A percentile compares a stretch with the other conserved stretches of the same genome.
Evolutionary conservation across 2,329 filamentous ascomycete species (phyloP).

Genomic region (Tympanopsis confertula): DNA sequence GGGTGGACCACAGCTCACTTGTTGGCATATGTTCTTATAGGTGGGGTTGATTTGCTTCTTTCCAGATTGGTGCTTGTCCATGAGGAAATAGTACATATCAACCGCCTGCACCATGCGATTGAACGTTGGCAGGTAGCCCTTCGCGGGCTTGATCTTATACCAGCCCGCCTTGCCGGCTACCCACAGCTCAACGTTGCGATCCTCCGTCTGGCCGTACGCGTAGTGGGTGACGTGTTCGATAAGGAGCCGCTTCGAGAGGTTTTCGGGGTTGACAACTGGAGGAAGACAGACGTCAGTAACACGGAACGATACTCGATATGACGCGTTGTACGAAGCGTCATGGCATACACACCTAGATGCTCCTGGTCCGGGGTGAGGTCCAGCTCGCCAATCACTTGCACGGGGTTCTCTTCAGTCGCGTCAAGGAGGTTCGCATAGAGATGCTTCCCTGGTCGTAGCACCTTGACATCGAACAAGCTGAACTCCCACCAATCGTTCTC

Average conservation of each 20-base stretch:
- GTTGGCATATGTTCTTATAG: too few relatives aligned
- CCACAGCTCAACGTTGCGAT: slow-evolving; percentile 46
- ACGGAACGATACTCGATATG: too few relatives aligned
- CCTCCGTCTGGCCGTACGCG: slow-evolving; percentile 35
- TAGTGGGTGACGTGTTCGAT: slow-evolving; percentile 34
- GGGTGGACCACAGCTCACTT: slow-evolving; percentile 1
- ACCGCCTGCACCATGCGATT: slow-evolving; percentile 46
- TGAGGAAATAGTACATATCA: slow-evolving; percentile 46
- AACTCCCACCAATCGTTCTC: slow-evolving; percentile 50
- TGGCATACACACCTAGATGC: slow-evolving; percentile 17
- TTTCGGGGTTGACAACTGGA: slow-evolving; percentile 22
- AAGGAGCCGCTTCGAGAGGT: slow-evolving; percentile 26
- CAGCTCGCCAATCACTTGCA: slow-evolving; percentile 40
- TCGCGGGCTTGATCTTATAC: slow-evolving; percentile 43
- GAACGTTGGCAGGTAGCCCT: slow-evolving; percentile 37
- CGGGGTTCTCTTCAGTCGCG: slow-evolving; percentile 38
- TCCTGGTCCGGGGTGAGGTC: slow-evolving; percentile 29
- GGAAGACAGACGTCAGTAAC: slow-evolving; percentile 1
- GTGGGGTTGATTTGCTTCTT: too few relatives aligned
- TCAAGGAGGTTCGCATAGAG: slow-evolving; percentile 39
- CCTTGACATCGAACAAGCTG: slow-evolving; percentile 38
- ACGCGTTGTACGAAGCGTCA: too few relatives aligned
- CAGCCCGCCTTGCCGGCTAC: slow-evolving; percentile 50
- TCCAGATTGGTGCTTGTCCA: slow-evolving; percentile 42
- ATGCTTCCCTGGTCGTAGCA: slow-evolving; percentile 32